phyloP scores from a whole-genome alignment of 2,329 filamentous ascomycete genomes.

The Epicoccum sorghinum region DNA sequence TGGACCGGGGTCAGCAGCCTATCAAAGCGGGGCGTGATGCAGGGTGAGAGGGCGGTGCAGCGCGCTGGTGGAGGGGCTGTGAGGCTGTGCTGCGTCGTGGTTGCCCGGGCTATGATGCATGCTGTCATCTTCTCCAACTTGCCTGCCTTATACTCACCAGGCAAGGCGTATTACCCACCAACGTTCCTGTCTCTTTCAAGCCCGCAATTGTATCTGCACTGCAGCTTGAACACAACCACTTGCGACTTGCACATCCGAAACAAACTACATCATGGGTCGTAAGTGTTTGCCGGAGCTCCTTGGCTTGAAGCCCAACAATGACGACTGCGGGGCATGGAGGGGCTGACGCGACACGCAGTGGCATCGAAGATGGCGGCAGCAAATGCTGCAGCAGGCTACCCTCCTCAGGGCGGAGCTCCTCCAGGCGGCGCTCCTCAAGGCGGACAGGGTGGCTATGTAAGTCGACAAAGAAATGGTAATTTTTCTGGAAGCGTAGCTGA shows the following conservation, averaged over 20 bases:
- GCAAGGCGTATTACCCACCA: constrained; percentile 14
- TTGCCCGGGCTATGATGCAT: constrained; percentile 13
- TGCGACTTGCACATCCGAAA: neutral
- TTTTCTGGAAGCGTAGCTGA: constrained; percentile 30
- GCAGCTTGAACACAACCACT: neutral
- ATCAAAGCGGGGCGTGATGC: neutral
- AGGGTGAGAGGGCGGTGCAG: constrained; percentile 10
- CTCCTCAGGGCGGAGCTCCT: constrained; percentile 42
- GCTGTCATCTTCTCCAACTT: constrained; percentile 12
- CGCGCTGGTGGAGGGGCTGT: constrained; percentile 11
- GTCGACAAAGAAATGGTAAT: constrained; percentile 38
- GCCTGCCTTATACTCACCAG: constrained; percentile 15
- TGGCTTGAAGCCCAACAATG: constrained; percentile 22
- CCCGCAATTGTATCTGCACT: neutral
- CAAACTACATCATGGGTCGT: constrained; percentile 16
- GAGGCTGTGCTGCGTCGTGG: constrained; percentile 6
- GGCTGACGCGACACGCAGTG: constrained; percentile 47
- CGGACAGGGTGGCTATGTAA: constrained; percentile 57
- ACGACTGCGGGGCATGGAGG: constrained; percentile 21
- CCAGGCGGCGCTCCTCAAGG: constrained; percentile 31
- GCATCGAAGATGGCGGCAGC: constrained; percentile 56
- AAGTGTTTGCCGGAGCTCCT: constrained; percentile 3
- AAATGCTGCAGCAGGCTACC: constrained; percentile 42
- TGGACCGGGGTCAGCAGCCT: neutral
- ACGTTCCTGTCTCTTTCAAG: constrained; percentile 2